Evolutionary conservation across 345 rosid genomes (phyloP).

Genomic region (Brassica incana): DNA sequence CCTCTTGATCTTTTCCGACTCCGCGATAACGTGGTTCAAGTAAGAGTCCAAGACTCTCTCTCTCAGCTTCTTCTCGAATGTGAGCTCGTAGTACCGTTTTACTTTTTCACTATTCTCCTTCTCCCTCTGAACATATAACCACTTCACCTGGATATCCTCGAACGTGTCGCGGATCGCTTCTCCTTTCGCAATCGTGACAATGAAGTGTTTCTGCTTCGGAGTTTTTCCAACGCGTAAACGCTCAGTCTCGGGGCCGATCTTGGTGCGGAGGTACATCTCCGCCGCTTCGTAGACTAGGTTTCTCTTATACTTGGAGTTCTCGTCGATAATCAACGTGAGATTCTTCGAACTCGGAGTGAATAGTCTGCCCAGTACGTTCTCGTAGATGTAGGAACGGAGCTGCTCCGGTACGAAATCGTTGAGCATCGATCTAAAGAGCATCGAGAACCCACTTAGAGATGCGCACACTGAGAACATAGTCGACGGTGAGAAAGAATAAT

Average conservation of each 20-base stretch:
- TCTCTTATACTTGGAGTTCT: constrained; percentile 20
- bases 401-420: constrained; percentile 38
- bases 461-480: constrained; percentile 47
- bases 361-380: constrained; percentile 5
- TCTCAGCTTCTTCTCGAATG: constrained; percentile 42
- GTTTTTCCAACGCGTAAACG: constrained; percentile 45
- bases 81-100: constrained; percentile 41
- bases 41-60: constrained; percentile 38
- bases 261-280: constrained; percentile 49
- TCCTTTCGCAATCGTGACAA: constrained; percentile 38
- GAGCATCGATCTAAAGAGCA: constrained; percentile 44
- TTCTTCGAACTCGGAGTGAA: constrained; percentile 33
- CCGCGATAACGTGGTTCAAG: constrained; percentile 13
- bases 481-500: constrained; percentile 35
- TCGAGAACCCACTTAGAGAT: constrained; percentile 40
- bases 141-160: constrained; percentile 32
- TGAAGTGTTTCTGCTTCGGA: constrained; percentile 34
- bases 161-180: constrained; percentile 41
- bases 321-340: constrained; percentile 42
- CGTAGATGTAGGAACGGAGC: constrained; percentile 30
- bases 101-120: background rate
- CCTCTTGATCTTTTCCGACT: constrained; percentile 40
- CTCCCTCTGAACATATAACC: constrained; percentile 35
- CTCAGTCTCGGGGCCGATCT: constrained; percentile 43
- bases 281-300: constrained; percentile 51